Evolutionary conservation across 495 filamentous ascomycete genomes (phyloP).

Genomic region (Mycothermus thermophilus): DNA sequence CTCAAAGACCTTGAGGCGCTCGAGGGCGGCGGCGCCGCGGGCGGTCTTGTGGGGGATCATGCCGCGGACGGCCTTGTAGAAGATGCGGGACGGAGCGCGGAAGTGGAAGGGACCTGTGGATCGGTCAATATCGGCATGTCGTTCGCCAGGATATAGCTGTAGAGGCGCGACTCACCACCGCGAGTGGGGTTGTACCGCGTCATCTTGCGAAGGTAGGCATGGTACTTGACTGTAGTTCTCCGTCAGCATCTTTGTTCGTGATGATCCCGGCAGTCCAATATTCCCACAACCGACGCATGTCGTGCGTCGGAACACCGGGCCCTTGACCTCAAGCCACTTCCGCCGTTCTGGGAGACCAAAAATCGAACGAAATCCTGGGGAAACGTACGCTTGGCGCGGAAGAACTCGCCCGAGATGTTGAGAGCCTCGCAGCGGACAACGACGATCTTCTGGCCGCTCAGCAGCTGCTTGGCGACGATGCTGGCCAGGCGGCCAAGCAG

Average conservation of each 20-base stretch:
- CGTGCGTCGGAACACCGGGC: background rate
- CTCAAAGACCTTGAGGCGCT: conserved; percentile 99
- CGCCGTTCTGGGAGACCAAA: background rate
- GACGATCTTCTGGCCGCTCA: conserved; percentile 98
- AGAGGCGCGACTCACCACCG: conserved; percentile 53
- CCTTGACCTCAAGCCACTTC: background rate
- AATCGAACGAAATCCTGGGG: background rate
- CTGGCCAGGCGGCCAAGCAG: conserved; percentile 97
- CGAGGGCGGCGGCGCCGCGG: conserved; percentile 87
- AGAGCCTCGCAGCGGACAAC: conserved; percentile 96
- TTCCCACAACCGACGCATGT: background rate
- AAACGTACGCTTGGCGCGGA: conserved; percentile 96
- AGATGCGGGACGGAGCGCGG: conserved; percentile 94
- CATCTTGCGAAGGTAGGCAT: conserved; percentile 98
- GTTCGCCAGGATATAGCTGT: too few species aligned
- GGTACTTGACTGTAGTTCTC: conserved; percentile 82
- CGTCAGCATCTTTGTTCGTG: conserved; percentile 17
- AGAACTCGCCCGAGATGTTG: conserved; percentile 99
- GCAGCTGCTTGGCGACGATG: conserved; percentile 98
- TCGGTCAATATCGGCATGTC: too few species aligned
- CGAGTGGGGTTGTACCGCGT: conserved; percentile 98
- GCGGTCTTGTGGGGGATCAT: conserved; percentile 99
- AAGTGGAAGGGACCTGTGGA: conserved; percentile 90
- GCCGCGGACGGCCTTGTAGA: conserved; percentile 99
- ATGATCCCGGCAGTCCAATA: background rate